These are phyloP conservation scores for Pistacia vera DNA, from an alignment of 345 rosid genomes.

Conservation along the genomic window DNA sequence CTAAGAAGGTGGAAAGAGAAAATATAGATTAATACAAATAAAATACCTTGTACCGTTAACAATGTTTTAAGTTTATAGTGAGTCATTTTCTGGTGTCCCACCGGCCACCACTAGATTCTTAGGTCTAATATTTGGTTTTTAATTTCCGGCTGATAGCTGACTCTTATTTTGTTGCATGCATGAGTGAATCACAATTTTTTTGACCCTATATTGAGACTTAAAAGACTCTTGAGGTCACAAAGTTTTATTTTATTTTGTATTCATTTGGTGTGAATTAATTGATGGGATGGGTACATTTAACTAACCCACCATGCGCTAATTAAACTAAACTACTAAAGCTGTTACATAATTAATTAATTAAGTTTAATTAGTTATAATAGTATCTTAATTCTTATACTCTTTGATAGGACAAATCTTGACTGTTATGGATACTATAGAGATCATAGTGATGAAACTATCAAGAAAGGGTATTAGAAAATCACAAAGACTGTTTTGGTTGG, in stretches of 20 bases:
- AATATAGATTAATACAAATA: not conserved
- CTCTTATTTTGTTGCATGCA: slow-evolving; percentile 29
- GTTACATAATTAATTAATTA: not conserved
- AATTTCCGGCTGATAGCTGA: slow-evolving; percentile 16
- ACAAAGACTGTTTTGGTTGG: not conserved
- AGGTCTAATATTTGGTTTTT: slow-evolving; percentile 8
- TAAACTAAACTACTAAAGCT: not conserved
- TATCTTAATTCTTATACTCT: not conserved
- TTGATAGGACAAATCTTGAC: not conserved
- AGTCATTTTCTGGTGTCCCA: slow-evolving; percentile 19
- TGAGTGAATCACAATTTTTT: not conserved
- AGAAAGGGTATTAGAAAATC: slow-evolving; percentile 2
- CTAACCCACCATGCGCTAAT: slow-evolving; percentile 10
- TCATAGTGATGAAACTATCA: not conserved
- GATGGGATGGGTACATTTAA: slow-evolving; percentile 19
- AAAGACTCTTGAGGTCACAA: slow-evolving; percentile 7
- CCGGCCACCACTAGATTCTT: slow-evolving; percentile 13
- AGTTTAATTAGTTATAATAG: too few relatives aligned
- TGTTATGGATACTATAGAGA: not conserved
- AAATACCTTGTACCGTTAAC: slow-evolving; percentile 8
- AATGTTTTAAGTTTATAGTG: not conserved
- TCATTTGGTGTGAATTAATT: not conserved
- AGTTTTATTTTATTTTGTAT: not conserved
- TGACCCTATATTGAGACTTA: not conserved
- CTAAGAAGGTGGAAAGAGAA: too few relatives aligned